Evolutionary conservation across 2,329 filamentous ascomycete species (phyloP).

Genomic region (Trichoderma oligosporum): DNA sequence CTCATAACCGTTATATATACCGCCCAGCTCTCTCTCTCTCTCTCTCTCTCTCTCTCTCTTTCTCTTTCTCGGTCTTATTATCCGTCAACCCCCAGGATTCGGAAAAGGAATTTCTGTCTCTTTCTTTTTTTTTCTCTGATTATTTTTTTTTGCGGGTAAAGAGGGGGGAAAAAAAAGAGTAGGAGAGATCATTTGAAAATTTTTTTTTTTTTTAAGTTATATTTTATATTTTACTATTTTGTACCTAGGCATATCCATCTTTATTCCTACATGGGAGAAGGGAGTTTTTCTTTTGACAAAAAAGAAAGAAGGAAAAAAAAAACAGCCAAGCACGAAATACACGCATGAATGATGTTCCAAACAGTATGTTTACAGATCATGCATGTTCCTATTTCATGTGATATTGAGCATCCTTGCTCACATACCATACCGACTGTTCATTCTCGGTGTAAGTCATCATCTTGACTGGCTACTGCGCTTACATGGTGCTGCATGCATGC

Average conservation of each 20-base stretch:
- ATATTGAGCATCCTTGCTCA: background rate
- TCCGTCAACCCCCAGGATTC: slow-evolving; percentile 1
- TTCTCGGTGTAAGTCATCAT: slow-evolving; percentile 6
- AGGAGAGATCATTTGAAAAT: background rate
- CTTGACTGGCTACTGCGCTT: slow-evolving; percentile 2
- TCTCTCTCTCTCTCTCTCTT: no score
- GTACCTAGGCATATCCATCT: slow-evolving; percentile 11
- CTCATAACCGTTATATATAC: background rate
- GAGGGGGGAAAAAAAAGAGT: background rate
- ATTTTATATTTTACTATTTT: background rate
- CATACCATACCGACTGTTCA: background rate
- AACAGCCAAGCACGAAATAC: slow-evolving; percentile 12
- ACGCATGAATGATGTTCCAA: slow-evolving; percentile 4
- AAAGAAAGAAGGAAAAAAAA: no score
- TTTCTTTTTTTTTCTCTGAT: background rate
- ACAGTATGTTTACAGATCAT: no score
- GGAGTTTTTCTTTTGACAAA: background rate
- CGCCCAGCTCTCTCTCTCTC: background rate
- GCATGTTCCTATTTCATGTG: background rate
- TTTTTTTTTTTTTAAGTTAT: background rate
- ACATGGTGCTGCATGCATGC: background rate
- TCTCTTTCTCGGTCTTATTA: no score
- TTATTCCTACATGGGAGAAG: background rate
- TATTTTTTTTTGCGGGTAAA: background rate
- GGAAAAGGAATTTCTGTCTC: background rate